Percentiles rank a stretch among this genome's conserved stretches.
Conservation (phyloP, 768 basidiomycete species). For the Sporobolomyces phaffii region DNA sequence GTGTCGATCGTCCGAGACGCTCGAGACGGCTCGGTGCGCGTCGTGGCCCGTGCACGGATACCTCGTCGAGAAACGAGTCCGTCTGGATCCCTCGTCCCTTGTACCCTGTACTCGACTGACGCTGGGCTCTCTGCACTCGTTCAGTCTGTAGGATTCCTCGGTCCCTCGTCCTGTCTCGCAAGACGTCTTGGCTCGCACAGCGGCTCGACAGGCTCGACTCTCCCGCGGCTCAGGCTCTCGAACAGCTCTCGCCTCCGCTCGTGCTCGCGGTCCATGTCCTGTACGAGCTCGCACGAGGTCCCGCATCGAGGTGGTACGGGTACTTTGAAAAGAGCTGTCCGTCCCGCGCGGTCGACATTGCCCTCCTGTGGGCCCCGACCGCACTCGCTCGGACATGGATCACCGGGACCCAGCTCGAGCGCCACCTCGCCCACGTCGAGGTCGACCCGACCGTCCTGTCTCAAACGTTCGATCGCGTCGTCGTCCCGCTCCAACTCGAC, state of each 20-base stretch:
- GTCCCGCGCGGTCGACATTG: constrained; percentile 38
- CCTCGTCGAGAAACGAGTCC: neutral
- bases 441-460: no score
- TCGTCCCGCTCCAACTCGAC: neutral
- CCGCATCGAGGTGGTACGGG: constrained; percentile 44
- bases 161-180: constrained; percentile 40
- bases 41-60: constrained; percentile 1
- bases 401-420: constrained; percentile 43
- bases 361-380: constrained; percentile 46
- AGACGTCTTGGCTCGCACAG: no score
- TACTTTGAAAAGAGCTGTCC: constrained; percentile 47
- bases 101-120: neutral
- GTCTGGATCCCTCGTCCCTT: neutral
- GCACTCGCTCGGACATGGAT: constrained; percentile 41
- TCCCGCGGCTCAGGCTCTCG: constrained; percentile 20
- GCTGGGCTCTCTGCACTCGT: neutral
- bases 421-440: constrained; percentile 3
- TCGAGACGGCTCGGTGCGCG: constrained; percentile 3
- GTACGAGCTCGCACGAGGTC: constrained; percentile 45
- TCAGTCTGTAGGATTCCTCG: constrained; percentile 44
- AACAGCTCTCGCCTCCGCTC: constrained; percentile 36
- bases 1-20: no score
- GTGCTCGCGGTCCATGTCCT: constrained; percentile 45
- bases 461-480: no score
- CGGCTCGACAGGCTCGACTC: no score